These are phyloP conservation scores for Umbelopsis sp. DNA, from an alignment of 371 early-diverging fungal genomes.

Conservation along the genomic window DNA sequence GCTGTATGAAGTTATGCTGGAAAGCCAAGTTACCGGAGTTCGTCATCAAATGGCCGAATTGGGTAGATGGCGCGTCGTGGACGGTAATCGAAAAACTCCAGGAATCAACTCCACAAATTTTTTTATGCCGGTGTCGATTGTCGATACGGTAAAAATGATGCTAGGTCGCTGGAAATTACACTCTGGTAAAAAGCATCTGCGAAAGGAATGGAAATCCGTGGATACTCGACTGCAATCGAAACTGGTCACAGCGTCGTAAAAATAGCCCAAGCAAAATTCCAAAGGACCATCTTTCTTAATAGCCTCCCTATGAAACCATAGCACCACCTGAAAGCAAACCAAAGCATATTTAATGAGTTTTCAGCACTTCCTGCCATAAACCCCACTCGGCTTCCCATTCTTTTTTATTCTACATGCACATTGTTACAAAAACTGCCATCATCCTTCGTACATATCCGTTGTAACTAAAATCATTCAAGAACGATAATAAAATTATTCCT, in stretches of 20 bases:
- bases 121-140: conserved; percentile 10
- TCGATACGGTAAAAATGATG: neutral
- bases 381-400: neutral
- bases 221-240: conserved; percentile 13
- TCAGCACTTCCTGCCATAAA: neutral
- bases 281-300: no score
- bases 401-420: neutral
- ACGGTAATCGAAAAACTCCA: neutral
- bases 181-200: conserved; percentile 7
- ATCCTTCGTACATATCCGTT: conserved; percentile 10
- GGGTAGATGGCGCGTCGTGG: conserved; percentile 21
- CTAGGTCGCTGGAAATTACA: conserved; percentile 2
- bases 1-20: conserved; percentile 20
- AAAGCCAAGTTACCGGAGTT: conserved; percentile 15
- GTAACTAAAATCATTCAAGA: neutral
- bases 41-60: conserved; percentile 19
- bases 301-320: no score
- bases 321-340: no score
- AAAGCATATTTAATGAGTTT: no score
- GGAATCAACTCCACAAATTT: neutral
- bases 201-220: conserved; percentile 11
- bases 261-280: no score
- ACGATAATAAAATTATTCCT: neutral
- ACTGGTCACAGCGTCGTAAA: neutral
- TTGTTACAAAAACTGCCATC: neutral